These are phyloP conservation scores for Boletus vinaceobasis DNA, from an alignment of 768 basidiomycete species.

Conservation along the genomic window DNA sequence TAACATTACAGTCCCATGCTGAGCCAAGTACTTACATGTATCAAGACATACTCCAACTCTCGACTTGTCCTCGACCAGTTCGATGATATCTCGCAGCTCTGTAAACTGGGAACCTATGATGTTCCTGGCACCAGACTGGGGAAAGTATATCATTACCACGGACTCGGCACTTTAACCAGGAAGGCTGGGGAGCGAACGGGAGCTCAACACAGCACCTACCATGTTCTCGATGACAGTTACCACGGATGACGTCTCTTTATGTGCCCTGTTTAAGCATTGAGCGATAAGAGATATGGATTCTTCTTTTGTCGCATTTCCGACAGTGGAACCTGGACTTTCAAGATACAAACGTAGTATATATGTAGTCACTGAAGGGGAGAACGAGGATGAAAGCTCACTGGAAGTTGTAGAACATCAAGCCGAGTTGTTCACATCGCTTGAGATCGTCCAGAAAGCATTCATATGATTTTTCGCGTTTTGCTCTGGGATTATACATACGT, in stretches of 20 bases:
- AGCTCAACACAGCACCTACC: slow-evolving; percentile 37
- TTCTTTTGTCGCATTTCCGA: slow-evolving; percentile 59
- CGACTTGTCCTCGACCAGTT: slow-evolving; percentile 64
- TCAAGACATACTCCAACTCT: slow-evolving; percentile 83
- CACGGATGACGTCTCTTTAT: slow-evolving; percentile 55
- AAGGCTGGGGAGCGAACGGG: not conserved
- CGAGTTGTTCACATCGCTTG: slow-evolving; percentile 71
- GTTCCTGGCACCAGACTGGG: slow-evolving; percentile 75
- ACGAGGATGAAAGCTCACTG: slow-evolving; percentile 51
- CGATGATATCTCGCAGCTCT: slow-evolving; percentile 68
- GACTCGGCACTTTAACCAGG: not conserved
- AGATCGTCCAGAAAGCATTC: slow-evolving; percentile 83
- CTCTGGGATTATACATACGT: slow-evolving; percentile 31
- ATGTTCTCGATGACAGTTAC: slow-evolving; percentile 80
- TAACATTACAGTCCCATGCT: not conserved
- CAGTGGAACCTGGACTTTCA: slow-evolving; percentile 77
- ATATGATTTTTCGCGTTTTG: slow-evolving; percentile 68
- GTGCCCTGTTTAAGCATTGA: slow-evolving; percentile 70
- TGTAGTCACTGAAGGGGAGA: not conserved
- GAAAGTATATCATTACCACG: not conserved
- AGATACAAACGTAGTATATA: not conserved
- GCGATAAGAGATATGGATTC: slow-evolving; percentile 66
- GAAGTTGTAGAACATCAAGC: slow-evolving; percentile 75
- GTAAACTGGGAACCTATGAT: slow-evolving; percentile 70
- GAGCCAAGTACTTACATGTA: slow-evolving; percentile 54